A percentile compares a stretch with the other conserved stretches of the same genome.
Conservation (phyloP, 2,329 filamentous ascomycete genomes). For the Ascocoryne sarcoides region DNA sequence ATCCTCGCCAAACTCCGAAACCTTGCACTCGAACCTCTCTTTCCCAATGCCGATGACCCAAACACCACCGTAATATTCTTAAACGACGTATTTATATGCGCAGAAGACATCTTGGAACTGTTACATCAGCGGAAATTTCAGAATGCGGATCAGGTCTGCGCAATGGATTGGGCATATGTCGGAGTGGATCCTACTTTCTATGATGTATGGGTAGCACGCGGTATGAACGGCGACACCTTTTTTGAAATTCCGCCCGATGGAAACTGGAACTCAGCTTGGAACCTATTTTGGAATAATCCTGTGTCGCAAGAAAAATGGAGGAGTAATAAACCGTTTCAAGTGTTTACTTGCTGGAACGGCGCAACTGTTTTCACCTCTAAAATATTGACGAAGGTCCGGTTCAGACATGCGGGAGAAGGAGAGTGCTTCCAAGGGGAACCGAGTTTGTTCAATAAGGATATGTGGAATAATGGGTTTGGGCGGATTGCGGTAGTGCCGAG, state of each 20-base stretch:
- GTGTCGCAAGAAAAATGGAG: slow-evolving; percentile 29
- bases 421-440: slow-evolving; percentile 50
- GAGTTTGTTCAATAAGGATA: slow-evolving; percentile 46
- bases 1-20: slow-evolving; percentile 44
- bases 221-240: slow-evolving; percentile 44
- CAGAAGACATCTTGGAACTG: slow-evolving; percentile 49
- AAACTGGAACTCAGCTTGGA: slow-evolving; percentile 39
- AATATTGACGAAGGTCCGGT: slow-evolving; percentile 35
- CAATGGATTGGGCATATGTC: slow-evolving; percentile 47
- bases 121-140: slow-evolving; percentile 38
- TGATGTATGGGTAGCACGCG: slow-evolving; percentile 47
- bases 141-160: slow-evolving; percentile 47
- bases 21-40: slow-evolving; percentile 40
- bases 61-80: slow-evolving; percentile 41
- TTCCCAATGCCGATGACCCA: slow-evolving; percentile 24
- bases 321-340: slow-evolving; percentile 42
- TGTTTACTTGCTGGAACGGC: slow-evolving; percentile 55
- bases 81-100: slow-evolving; percentile 44
- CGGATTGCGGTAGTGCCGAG: slow-evolving; percentile 48
- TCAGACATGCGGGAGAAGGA: slow-evolving; percentile 31
- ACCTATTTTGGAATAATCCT: slow-evolving; percentile 44
- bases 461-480: slow-evolving; percentile 41
- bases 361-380: slow-evolving; percentile 39
- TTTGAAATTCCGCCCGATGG: slow-evolving; percentile 43
- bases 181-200: slow-evolving; percentile 42